A percentile compares a stretch with the other conserved stretches of the same genome.
phyloP scores from a whole-genome alignment of 2,329 filamentous ascomycete genomes.

The Zymoseptoria ardabiliae region DNA sequence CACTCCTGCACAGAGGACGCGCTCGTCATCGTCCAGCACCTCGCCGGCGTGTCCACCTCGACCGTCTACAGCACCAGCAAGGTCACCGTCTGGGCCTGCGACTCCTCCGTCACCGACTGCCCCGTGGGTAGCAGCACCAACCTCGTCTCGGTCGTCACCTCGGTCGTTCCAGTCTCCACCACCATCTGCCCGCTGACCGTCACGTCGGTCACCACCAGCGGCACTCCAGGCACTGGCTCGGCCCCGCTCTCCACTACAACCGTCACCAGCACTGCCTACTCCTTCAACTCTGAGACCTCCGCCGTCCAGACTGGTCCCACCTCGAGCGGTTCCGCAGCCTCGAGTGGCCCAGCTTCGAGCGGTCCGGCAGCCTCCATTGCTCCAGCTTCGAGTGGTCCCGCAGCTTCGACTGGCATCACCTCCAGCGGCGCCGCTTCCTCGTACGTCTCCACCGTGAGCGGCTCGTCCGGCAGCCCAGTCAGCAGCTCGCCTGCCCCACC shows the following conservation, averaged over 20 bases:
- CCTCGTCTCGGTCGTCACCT: slow-evolving; percentile 32
- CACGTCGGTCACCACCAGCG: slow-evolving; percentile 15
- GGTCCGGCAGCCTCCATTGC: not conserved
- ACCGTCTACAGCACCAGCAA: slow-evolving; percentile 37
- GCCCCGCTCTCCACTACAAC: not conserved
- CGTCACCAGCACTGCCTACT: not conserved
- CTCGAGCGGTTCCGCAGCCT: not conserved
- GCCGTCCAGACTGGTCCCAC: not conserved
- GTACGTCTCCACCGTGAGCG: not conserved
- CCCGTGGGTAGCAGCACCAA: slow-evolving; percentile 24
- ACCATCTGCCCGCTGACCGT: slow-evolving; percentile 38
- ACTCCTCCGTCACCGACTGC: slow-evolving; percentile 33
- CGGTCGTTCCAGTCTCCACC: slow-evolving; percentile 35
- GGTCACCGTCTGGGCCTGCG: slow-evolving; percentile 37
- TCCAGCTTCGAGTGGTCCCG: not conserved
- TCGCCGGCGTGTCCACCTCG: slow-evolving; percentile 33
- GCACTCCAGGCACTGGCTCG: slow-evolving; percentile 1
- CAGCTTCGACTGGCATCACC: not conserved
- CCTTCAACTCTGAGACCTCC: not conserved
- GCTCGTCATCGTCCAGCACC: slow-evolving; percentile 23
- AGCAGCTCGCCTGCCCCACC: not conserved
- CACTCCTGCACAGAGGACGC: slow-evolving; percentile 1
- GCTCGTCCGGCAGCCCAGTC: not conserved
- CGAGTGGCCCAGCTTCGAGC: not conserved
- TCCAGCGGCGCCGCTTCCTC: not conserved